Conservation (phyloP, 305 asterid genomes). For the Rubia balearica region DNA sequence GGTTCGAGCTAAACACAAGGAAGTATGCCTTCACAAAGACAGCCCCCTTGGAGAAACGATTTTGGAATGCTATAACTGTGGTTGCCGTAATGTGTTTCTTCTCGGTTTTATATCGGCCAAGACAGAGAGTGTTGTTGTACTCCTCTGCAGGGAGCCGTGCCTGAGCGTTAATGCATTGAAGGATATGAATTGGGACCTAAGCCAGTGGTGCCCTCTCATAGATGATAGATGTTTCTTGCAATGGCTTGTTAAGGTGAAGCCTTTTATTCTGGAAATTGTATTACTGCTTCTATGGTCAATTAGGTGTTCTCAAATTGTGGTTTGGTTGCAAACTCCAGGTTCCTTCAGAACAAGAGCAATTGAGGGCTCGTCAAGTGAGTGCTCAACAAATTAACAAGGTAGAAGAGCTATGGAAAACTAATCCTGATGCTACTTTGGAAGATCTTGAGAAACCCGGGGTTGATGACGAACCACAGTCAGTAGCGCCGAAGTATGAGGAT, state of each 20-base stretch:
- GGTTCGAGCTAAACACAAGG: conserved; percentile 99
- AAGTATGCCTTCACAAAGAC: conserved; percentile 98
- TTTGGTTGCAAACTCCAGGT: conserved; percentile 44
- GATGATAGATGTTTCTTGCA: conserved; percentile 99
- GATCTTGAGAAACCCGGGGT: conserved; percentile 99
- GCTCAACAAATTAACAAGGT: conserved; percentile 99
- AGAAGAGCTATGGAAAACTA: conserved; percentile 99
- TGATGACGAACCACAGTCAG: conserved; percentile 98
- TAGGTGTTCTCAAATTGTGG: conserved; percentile 20
- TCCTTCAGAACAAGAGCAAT: conserved; percentile 97
- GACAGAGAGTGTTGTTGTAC: conserved; percentile 98
- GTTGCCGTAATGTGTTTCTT: conserved; percentile 96
- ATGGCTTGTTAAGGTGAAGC: conserved; percentile 87
- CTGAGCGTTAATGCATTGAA: conserved; percentile 83
- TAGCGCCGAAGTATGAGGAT: conserved; percentile 90
- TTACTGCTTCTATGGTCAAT: conserved; percentile 9
- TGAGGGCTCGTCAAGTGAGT: conserved; percentile 96
- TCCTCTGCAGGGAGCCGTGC: conserved; percentile 97
- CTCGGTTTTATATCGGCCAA: conserved; percentile 98
- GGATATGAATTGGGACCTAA: conserved; percentile 99
- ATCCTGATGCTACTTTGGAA: conserved; percentile 94
- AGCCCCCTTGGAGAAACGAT: conserved; percentile 99
- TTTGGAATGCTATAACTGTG: conserved; percentile 97
- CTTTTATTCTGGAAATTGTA: conserved; percentile 12
- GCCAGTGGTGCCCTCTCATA: conserved; percentile 99